Percentiles rank a stretch among this genome's conserved stretches.
Conservation (phyloP, 2,329 filamentous ascomycete genomes). For the Aspergillus carbonarius region DNA sequence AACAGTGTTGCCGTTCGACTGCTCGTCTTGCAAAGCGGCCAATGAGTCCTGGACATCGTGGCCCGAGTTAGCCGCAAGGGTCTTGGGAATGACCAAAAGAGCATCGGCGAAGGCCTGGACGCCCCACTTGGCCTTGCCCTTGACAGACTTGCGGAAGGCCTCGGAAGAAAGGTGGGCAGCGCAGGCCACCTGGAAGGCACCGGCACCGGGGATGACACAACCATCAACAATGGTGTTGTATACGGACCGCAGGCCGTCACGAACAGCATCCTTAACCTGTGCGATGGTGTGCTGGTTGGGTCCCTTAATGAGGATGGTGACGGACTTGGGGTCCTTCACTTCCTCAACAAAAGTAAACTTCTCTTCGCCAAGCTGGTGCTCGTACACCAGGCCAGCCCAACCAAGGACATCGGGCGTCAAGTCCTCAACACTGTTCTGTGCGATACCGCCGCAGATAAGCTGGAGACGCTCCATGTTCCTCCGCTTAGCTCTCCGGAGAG, state of each 20-base stretch:
- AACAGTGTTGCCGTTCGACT: slow-evolving; percentile 77
- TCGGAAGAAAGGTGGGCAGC: slow-evolving; percentile 84
- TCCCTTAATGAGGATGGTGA: slow-evolving; percentile 96
- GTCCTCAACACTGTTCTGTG: slow-evolving; percentile 97
- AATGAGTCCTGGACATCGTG: slow-evolving; percentile 96
- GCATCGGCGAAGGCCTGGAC: slow-evolving; percentile 94
- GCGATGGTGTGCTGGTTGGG: slow-evolving; percentile 95
- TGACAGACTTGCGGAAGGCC: slow-evolving; percentile 82
- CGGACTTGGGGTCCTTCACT: slow-evolving; percentile 97
- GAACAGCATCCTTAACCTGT: slow-evolving; percentile 93
- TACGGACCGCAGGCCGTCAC: slow-evolving; percentile 90
- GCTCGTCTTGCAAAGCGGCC: slow-evolving; percentile 81
- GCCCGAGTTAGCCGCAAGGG: slow-evolving; percentile 89
- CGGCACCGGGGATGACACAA: slow-evolving; percentile 89
- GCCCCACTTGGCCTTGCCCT: slow-evolving; percentile 97
- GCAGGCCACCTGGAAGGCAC: slow-evolving; percentile 94
- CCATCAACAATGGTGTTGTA: slow-evolving; percentile 99
- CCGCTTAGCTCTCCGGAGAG: slow-evolving; percentile 89
- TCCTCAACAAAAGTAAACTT: slow-evolving; percentile 99
- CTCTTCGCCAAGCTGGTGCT: slow-evolving; percentile 96
- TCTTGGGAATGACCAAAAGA: slow-evolving; percentile 94
- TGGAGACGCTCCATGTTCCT: slow-evolving; percentile 99
- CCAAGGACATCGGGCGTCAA: slow-evolving; percentile 83
- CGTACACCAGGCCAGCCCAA: slow-evolving; percentile 95
- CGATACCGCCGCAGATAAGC: slow-evolving; percentile 83